Conservation (phyloP, 768 basidiomycete genomes). For the Kwoniella shandongensis region DNA sequence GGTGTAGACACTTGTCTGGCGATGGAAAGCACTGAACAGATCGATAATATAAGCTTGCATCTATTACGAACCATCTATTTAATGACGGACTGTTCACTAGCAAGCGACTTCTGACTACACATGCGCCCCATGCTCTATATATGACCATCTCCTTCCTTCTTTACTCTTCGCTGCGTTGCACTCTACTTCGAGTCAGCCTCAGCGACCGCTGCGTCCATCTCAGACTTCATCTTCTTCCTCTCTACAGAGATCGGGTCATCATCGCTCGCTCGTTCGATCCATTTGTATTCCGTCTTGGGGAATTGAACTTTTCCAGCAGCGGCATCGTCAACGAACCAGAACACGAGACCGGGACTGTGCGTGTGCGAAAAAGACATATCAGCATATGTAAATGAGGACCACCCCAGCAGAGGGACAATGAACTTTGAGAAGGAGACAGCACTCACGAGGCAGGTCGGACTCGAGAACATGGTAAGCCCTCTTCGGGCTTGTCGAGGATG, state of each 20-base stretch:
- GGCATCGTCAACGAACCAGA: slow-evolving; percentile 91
- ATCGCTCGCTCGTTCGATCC: slow-evolving; percentile 35
- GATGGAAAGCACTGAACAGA: neutral
- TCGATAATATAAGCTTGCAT: neutral
- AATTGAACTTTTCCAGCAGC: slow-evolving; percentile 59
- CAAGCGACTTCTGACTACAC: too few relatives aligned
- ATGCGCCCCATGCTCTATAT: neutral
- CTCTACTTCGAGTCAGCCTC: slow-evolving; percentile 11
- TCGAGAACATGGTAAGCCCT: slow-evolving; percentile 75
- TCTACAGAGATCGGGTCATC: slow-evolving; percentile 40
- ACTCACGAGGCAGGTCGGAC: slow-evolving; percentile 65
- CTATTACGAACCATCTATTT: neutral
- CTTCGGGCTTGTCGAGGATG: slow-evolving; percentile 78
- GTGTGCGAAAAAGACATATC: neutral
- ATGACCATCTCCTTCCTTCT: too few relatives aligned
- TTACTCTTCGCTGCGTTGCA: too few relatives aligned
- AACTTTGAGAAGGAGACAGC: neutral
- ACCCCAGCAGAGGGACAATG: neutral
- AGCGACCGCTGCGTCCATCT: slow-evolving; percentile 47
- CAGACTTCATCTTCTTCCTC: slow-evolving; percentile 42
- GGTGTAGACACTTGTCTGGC: too few relatives aligned
- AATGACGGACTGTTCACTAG: neutral
- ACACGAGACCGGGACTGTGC: slow-evolving; percentile 71
- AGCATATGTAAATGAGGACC: neutral
- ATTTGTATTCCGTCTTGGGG: slow-evolving; percentile 45